A percentile compares a stretch with the other conserved stretches of the same genome.
Conservation (phyloP, 768 basidiomycete species). For the Mrakia blollopis region DNA sequence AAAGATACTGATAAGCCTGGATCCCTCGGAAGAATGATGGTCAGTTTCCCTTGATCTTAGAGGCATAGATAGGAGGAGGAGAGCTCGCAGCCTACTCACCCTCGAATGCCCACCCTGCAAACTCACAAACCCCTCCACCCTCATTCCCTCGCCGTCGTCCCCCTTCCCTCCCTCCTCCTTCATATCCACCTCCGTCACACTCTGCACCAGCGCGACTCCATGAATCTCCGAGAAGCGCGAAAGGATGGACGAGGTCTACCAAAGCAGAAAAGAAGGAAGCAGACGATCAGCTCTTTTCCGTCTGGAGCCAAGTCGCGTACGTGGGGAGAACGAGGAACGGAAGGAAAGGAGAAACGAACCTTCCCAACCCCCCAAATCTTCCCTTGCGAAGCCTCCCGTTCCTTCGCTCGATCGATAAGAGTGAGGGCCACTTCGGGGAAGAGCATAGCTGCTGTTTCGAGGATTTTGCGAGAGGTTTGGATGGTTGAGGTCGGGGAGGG, state of each 20-base stretch:
- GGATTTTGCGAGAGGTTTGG: conserved; percentile 62
- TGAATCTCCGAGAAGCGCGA: conserved; percentile 67
- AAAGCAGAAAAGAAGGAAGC: not conserved
- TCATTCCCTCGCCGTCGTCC: conserved; percentile 52
- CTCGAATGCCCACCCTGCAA: conserved; percentile 68
- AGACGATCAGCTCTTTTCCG: not conserved
- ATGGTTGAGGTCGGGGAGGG: conserved; percentile 57
- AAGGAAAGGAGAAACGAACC: not conserved
- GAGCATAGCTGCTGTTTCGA: conserved; percentile 67
- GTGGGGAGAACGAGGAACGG: not conserved
- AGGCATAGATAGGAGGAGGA: not conserved
- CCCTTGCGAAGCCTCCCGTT: not conserved
- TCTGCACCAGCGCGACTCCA: conserved; percentile 69
- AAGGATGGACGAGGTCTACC: conserved; percentile 61
- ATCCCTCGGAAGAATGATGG: too few relatives aligned
- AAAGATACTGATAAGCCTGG: conserved; percentile 81
- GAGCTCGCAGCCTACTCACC: conserved; percentile 46
- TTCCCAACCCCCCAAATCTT: conserved; percentile 24
- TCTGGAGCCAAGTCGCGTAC: not conserved
- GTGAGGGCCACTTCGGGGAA: conserved; percentile 67
- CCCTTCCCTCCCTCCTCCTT: not conserved
- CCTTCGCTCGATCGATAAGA: conserved; percentile 55
- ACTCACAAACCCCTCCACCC: conserved; percentile 77
- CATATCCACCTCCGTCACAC: conserved; percentile 34
- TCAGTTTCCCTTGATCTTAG: too few relatives aligned